Base-by-base conservation (phyloP, 1,139 yeast species). In the Oligophagozyma castellii region DNA sequence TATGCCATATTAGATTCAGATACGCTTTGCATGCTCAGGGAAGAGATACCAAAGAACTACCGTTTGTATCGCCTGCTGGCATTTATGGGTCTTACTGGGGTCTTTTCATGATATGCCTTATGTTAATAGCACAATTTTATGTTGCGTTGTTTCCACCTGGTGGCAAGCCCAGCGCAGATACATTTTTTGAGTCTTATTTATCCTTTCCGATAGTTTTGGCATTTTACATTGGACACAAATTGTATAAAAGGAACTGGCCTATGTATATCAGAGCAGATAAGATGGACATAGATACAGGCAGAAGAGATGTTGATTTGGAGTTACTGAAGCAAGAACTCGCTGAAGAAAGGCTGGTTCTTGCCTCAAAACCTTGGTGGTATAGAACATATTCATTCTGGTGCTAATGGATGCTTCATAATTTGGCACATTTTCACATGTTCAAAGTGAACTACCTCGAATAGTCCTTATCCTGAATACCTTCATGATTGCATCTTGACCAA, bases 261-360 rank as follows among this genome's bases (percentile, higher is more conserved):
- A 42, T 70, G 19, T 65, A 51, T 41, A 58, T 65, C 44, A 61
- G 65, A 35, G 65, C 72, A 27, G 50, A 56, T 29, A 70, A 73
- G 32, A 65, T 77, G 42, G 84, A 75, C 48, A 56, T 77, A 35
- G 84, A 76, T 43, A 65, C 75, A 18, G 86, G 86, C 51, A 73
- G 84, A 67, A 68, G 78, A 50, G 77, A 73, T 39, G 54, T 67
- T 35, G 84, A 76, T 48, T 52, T 74, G 40, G 84, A 76, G 38
- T 58, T 73, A 32, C 59, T 75, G 45, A 72, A 63, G 51, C 78
- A 72, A 53, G 84, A 75, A 55, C 55, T 74, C 41, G 72, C 69
- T 16, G 81, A 73, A 56, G 79, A 73, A 55, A 71, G 57, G 43
- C 77, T 70, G 8, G 56, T 48, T 37, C 38, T 71, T 37, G 70